Evolutionary conservation across 2,329 filamentous ascomycete genomes (phyloP).

Genomic region (Colletotrichum sp.): DNA sequence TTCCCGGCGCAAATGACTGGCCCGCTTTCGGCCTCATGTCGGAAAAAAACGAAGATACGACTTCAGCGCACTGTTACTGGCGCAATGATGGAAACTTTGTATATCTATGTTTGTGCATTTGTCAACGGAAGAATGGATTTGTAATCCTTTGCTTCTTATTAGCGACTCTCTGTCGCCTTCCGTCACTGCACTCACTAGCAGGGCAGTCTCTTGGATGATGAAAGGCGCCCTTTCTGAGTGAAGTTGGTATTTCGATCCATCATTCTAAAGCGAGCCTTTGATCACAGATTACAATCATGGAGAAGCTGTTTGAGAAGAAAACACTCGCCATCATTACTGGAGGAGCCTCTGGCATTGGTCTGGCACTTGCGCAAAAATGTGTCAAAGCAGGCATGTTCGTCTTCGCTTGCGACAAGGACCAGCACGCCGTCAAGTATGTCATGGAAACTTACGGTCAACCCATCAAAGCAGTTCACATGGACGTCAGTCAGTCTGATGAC

Average conservation of each 20-base stretch:
- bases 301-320: background rate
- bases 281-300: background rate
- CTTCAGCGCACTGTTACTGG: background rate
- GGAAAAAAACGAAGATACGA: background rate
- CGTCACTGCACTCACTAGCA: background rate
- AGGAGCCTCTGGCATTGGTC: conserved; percentile 77
- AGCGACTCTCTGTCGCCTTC: background rate
- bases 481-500: background rate
- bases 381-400: conserved; percentile 72
- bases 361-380: conserved; percentile 75
- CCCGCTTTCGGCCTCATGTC: background rate
- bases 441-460: background rate
- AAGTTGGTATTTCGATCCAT: background rate
- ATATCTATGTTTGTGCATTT: background rate
- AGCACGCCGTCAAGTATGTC: background rate
- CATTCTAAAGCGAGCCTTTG: background rate
- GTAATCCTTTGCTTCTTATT: background rate
- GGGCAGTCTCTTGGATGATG: background rate
- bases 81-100: background rate
- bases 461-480: background rate
- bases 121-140: background rate
- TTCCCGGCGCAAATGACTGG: background rate
- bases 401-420: background rate
- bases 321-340: conserved; percentile 75
- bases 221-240: background rate